Conservation (phyloP, 805 yeast genomes). For the Candida tibetensis region DNA sequence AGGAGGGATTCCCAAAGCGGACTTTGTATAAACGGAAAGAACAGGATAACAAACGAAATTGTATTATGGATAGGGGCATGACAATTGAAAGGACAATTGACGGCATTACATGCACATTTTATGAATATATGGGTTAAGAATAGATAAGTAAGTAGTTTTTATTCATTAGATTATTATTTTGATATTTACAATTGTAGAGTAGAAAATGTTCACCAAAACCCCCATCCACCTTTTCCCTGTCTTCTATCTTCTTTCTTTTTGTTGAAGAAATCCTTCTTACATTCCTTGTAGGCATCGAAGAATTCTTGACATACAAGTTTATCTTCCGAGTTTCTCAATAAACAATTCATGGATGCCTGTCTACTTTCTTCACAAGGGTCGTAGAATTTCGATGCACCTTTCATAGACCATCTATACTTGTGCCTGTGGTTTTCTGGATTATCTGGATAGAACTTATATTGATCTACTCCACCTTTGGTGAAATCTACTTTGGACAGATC, state of each 20-base stretch:
- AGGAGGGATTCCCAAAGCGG: neutral
- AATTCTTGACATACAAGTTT: slow-evolving; percentile 67
- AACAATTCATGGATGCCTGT: slow-evolving; percentile 79
- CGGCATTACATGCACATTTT: too few species aligned
- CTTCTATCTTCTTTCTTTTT: slow-evolving; percentile 35
- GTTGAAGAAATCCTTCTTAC: slow-evolving; percentile 56
- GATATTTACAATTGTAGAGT: too few species aligned
- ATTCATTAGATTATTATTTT: too few species aligned
- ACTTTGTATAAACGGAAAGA: neutral
- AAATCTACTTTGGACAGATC: slow-evolving; percentile 51
- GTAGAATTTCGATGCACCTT: slow-evolving; percentile 79
- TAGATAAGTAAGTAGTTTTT: too few species aligned
- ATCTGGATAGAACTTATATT: slow-evolving; percentile 79
- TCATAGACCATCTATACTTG: slow-evolving; percentile 64
- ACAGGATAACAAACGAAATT: neutral
- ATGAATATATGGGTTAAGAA: too few species aligned
- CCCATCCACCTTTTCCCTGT: slow-evolving; percentile 45
- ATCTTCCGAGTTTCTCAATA: slow-evolving; percentile 72
- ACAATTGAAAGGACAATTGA: too few species aligned
- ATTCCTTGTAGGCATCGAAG: slow-evolving; percentile 90
- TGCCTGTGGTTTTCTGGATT: slow-evolving; percentile 73
- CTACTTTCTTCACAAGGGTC: slow-evolving; percentile 94
- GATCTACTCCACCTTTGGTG: slow-evolving; percentile 50
- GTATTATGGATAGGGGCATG: too few species aligned
- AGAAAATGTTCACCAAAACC: slow-evolving; percentile 26